phyloP scores from a whole-genome alignment of 208 protist species.

The Wallacemonas rigidus region DNA sequence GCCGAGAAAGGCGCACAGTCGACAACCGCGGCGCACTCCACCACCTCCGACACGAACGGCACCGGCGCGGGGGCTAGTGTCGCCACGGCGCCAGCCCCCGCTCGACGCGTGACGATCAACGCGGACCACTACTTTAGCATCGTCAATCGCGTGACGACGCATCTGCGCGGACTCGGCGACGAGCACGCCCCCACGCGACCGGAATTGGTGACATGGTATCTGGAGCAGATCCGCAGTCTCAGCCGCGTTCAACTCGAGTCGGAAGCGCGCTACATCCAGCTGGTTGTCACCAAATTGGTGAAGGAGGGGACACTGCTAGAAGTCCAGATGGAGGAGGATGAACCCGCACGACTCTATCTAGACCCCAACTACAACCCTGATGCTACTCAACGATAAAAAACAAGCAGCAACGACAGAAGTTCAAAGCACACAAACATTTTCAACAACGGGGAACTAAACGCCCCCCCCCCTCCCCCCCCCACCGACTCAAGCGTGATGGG shows the following conservation, averaged over 20 bases:
- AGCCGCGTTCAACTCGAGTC: slow-evolving; percentile 78
- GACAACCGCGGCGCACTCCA: slow-evolving; percentile 2
- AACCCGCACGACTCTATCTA: slow-evolving; percentile 66
- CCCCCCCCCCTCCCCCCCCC: too few species aligned
- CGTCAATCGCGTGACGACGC: slow-evolving; percentile 72
- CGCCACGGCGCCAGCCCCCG: slow-evolving; percentile 11
- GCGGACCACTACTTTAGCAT: slow-evolving; percentile 89
- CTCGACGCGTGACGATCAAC: slow-evolving; percentile 68
- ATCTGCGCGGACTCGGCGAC: slow-evolving; percentile 75
- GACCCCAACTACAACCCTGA: slow-evolving; percentile 90
- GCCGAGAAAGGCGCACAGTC: neutral
- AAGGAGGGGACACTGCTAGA: slow-evolving; percentile 87
- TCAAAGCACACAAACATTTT: slow-evolving; percentile 7
- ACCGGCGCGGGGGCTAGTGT: too few species aligned
- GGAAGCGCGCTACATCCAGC: slow-evolving; percentile 76
- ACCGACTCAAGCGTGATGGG: too few species aligned
- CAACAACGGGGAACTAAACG: neutral
- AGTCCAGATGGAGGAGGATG: slow-evolving; percentile 72
- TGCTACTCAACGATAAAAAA: slow-evolving; percentile 30
- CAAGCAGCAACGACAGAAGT: slow-evolving; percentile 6
- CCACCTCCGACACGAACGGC: slow-evolving; percentile 1
- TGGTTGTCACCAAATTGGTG: slow-evolving; percentile 77
- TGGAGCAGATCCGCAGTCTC: slow-evolving; percentile 84
- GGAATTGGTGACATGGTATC: slow-evolving; percentile 87
- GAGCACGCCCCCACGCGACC: slow-evolving; percentile 64